A percentile compares a stretch with the other conserved stretches of the same genome.
These are phyloP conservation scores for Aurantiochytrium sp. DNA, from an alignment of 108 stramenopile species.

Conservation along the genomic window DNA sequence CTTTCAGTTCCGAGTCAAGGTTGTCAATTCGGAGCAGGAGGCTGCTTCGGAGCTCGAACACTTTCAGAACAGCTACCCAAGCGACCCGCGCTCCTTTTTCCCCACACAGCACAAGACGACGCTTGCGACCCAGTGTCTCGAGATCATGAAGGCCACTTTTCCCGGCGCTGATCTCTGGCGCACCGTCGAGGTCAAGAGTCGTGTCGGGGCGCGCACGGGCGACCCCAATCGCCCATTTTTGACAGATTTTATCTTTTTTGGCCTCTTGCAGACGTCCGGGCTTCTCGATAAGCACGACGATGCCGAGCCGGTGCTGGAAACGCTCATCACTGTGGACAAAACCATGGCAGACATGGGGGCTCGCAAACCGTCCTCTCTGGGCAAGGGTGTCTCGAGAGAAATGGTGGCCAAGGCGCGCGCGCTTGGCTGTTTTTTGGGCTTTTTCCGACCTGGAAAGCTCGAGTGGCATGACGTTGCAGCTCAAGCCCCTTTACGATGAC, in stretches of 20 bases:
- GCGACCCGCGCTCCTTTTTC: not conserved
- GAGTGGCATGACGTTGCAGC: not conserved
- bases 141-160: not conserved
- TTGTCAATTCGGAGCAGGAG: not conserved
- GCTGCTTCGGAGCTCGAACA: not conserved
- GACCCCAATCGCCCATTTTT: not conserved
- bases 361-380: not conserved
- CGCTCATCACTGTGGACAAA: not conserved
- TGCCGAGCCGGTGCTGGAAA: not conserved
- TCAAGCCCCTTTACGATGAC: not conserved
- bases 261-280: not conserved
- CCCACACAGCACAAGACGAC: not conserved
- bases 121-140: not conserved
- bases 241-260: not conserved
- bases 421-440: not conserved
- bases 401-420: not conserved
- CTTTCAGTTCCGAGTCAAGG: not conserved
- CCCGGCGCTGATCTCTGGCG: not conserved
- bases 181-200: not conserved
- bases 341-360: no score
- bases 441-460: not conserved
- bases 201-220: not conserved
- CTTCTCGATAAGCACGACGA: not conserved
- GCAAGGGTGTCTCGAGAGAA: not conserved
- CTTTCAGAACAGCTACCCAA: not conserved